Evolutionary conservation across 768 basidiomycete species (phyloP).

Genomic region (Termitomyces sp.): DNA sequence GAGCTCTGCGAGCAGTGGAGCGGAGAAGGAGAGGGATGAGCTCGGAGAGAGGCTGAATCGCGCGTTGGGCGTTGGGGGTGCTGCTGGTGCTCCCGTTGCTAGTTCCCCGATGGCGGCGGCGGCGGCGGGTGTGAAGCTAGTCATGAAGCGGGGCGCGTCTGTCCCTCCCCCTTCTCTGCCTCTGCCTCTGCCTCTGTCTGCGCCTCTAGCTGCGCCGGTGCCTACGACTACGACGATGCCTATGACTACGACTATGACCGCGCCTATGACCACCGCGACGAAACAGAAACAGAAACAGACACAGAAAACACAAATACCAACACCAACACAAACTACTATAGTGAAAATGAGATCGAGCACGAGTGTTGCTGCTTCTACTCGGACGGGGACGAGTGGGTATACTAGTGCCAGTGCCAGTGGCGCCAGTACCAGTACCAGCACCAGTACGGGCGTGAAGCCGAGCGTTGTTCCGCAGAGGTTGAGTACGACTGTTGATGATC

Average conservation of each 20-base stretch:
- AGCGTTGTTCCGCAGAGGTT: slow-evolving; percentile 11
- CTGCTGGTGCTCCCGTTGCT: no score
- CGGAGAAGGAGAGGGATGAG: slow-evolving; percentile 28
- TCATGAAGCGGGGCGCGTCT: no score
- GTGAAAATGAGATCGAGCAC: neutral
- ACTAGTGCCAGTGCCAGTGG: neutral
- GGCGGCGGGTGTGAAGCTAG: no score
- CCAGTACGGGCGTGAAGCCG: neutral
- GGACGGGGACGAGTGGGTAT: neutral
- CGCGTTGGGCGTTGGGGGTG: slow-evolving; percentile 14
- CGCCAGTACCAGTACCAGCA: neutral
- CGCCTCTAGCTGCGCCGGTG: neutral
- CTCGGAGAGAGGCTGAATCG: slow-evolving; percentile 41
- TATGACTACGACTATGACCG: neutral
- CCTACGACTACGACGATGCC: neutral
- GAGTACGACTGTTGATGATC: slow-evolving; percentile 38
- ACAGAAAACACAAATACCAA: no score
- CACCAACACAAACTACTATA: no score
- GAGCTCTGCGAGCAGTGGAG: no score
- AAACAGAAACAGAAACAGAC: no score
- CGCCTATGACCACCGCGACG: no score
- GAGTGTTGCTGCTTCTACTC: neutral
- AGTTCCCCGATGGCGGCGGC: no score
- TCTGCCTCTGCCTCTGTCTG: neutral
- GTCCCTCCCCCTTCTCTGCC: no score